Conservation (phyloP, 2,329 filamentous ascomycete species). For the Daldinia sp. region DNA sequence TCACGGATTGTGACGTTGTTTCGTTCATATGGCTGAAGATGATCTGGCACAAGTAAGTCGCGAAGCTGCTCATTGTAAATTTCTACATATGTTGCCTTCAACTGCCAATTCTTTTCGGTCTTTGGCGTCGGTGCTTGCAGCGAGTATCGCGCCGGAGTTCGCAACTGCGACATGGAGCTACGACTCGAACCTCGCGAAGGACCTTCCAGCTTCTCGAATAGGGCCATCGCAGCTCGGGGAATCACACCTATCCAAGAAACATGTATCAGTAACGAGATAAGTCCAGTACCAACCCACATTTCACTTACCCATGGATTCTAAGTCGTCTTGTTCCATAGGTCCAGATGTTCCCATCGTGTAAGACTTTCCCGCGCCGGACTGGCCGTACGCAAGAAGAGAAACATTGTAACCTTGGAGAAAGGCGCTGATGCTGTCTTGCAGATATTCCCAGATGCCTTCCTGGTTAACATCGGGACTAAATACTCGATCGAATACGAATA, state of each 20-base stretch:
- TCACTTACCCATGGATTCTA: constrained; percentile 78
- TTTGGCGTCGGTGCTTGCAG: constrained; percentile 57
- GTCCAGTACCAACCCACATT: neutral
- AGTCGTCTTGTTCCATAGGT: constrained; percentile 75
- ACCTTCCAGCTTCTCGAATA: constrained; percentile 88
- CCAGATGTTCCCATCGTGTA: constrained; percentile 99
- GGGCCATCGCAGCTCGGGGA: constrained; percentile 82
- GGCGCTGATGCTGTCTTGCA: constrained; percentile 86
- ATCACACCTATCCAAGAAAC: constrained; percentile 77
- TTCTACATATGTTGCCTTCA: constrained; percentile 94
- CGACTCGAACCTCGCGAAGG: constrained; percentile 59
- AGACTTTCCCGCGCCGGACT: constrained; percentile 97
- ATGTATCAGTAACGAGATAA: constrained; percentile 26
- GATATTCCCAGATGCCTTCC: constrained; percentile 92
- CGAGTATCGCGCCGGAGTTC: constrained; percentile 81
- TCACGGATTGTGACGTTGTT: constrained; percentile 89
- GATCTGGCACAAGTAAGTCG: constrained; percentile 84
- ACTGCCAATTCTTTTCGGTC: constrained; percentile 81
- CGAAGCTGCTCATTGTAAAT: constrained; percentile 98
- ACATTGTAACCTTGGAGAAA: constrained; percentile 99
- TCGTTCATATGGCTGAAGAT: constrained; percentile 73
- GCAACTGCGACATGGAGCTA: constrained; percentile 77
- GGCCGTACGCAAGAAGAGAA: constrained; percentile 93
- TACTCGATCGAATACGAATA: constrained; percentile 96
- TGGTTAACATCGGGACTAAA: constrained; percentile 86